Conservation (phyloP, 345 rosid species). For the Carallia pectinifolia region DNA sequence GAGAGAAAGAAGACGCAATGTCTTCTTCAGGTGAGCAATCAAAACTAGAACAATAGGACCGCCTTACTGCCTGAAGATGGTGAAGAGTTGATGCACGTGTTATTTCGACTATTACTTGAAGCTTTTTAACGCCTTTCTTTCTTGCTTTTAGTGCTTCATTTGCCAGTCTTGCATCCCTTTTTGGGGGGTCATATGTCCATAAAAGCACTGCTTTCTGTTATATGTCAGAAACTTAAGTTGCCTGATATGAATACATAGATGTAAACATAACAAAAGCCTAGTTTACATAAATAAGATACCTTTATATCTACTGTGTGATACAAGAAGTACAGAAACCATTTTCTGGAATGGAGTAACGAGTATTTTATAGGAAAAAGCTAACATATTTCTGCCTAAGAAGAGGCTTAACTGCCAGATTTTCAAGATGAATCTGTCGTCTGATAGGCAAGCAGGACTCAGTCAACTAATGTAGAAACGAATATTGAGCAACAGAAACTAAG, state of each 20-base stretch:
- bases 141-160: conserved; percentile 48
- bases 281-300: no score
- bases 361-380: not conserved
- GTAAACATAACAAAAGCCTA: no score
- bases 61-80: conserved; percentile 72
- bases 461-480: no score
- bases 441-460: no score
- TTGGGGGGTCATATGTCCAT: conserved; percentile 75
- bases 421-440: not conserved
- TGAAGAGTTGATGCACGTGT: conserved; percentile 68
- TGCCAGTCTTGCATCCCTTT: conserved; percentile 79
- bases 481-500: no score
- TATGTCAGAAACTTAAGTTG: conserved; percentile 6
- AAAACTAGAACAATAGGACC: conserved; percentile 66
- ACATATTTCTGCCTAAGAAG: no score
- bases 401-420: not conserved
- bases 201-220: conserved; percentile 65
- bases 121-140: conserved; percentile 38
- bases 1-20: conserved; percentile 43
- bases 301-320: no score
- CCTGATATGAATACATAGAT: not conserved
- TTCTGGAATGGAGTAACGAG: not conserved
- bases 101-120: conserved; percentile 69
- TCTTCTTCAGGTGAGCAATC: conserved; percentile 76
- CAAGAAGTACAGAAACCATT: no score